phyloP scores from a whole-genome alignment of 148 eudicot genomes.

The Rhododendron simsii region DNA sequence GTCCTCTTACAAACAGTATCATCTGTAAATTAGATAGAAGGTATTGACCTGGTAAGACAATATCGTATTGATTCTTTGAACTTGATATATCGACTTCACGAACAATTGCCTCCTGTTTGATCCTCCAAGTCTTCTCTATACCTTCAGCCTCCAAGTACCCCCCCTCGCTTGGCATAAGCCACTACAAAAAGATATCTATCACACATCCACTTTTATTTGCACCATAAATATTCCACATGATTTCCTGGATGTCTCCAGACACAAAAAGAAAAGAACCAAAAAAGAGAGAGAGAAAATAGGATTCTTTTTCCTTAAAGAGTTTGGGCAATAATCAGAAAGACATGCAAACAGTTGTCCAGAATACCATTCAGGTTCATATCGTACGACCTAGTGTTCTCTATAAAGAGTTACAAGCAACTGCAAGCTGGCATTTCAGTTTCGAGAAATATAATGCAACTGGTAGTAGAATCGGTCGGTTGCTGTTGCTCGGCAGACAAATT shows the following conservation, averaged over 20 bases:
- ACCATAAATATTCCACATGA: background rate
- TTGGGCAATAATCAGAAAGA: background rate
- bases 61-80: constrained; percentile 63
- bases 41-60: constrained; percentile 73
- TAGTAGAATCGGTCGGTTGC: background rate
- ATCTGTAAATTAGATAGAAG: background rate
- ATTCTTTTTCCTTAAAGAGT: background rate
- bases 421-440: background rate
- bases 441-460: background rate
- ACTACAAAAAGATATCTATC: constrained; percentile 34
- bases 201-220: background rate
- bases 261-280: background rate
- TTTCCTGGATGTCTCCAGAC: background rate
- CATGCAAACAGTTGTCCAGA: background rate
- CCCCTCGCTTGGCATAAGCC: constrained; percentile 77
- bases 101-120: constrained; percentile 59
- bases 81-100: constrained; percentile 73
- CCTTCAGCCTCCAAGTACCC: constrained; percentile 81
- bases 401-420: background rate
- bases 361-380: background rate
- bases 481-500: background rate
- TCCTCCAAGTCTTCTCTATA: constrained; percentile 82
- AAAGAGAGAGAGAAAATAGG: background rate
- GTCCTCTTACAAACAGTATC: background rate
- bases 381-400: background rate